Conservation (phyloP, 2,329 filamentous ascomycete species). For the Aspergillus tanneri region DNA sequence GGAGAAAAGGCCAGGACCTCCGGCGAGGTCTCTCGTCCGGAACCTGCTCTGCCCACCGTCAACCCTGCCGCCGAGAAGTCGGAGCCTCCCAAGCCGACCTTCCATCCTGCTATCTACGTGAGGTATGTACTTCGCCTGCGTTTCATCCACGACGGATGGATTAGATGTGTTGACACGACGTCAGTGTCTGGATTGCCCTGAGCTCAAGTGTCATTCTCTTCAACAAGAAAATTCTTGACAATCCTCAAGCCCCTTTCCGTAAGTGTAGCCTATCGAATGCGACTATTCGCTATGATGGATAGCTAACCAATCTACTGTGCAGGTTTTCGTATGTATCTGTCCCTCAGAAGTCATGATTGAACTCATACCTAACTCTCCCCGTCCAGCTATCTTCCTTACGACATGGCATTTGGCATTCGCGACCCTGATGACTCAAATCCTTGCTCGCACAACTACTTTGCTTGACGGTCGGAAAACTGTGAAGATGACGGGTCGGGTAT, state of each 20-base stretch:
- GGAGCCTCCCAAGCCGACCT: constrained; percentile 60
- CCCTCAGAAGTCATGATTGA: not conserved
- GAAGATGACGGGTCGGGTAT: constrained; percentile 94
- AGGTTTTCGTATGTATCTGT: constrained; percentile 50
- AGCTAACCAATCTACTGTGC: constrained; percentile 10
- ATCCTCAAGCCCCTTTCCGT: constrained; percentile 68
- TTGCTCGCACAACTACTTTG: constrained; percentile 83
- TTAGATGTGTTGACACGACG: constrained; percentile 16
- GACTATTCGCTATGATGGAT: not conserved
- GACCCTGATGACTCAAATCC: constrained; percentile 87
- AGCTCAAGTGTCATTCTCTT: constrained; percentile 95
- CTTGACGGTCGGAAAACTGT: constrained; percentile 94
- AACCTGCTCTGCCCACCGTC: constrained; percentile 69
- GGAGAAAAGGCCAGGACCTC: constrained; percentile 82
- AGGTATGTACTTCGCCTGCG: constrained; percentile 43
- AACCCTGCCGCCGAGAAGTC: constrained; percentile 74
- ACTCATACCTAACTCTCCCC: constrained; percentile 6
- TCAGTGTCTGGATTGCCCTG: constrained; percentile 84
- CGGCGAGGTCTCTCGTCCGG: constrained; percentile 58
- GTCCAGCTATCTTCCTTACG: constrained; percentile 66
- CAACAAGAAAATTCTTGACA: constrained; percentile 98
- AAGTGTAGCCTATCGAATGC: constrained; percentile 39
- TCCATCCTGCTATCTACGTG: constrained; percentile 87
- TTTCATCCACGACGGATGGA: not conserved
- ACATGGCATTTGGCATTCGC: constrained; percentile 96